Conservation (phyloP, 306 rosid species). For the Malus asiatica region DNA sequence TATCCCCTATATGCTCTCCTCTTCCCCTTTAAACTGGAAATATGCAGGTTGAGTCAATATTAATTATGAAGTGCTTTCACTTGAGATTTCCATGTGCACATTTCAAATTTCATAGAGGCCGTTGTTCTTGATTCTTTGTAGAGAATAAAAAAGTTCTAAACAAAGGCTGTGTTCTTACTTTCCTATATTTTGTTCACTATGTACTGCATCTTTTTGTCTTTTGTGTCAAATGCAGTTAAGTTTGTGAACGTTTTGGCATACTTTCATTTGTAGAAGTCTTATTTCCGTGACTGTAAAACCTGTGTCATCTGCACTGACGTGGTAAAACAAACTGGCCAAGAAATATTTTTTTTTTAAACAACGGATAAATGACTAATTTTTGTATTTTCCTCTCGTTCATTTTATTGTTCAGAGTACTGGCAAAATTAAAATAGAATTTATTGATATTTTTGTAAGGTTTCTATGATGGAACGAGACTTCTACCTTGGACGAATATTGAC, state of each 20-base stretch:
- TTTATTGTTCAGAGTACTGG: conserved; percentile 4
- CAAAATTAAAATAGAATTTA: conserved; percentile 26
- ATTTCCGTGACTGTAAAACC: neutral
- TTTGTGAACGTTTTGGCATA: neutral
- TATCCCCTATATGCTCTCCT: neutral
- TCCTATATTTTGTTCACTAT: neutral
- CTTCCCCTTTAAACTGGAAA: neutral
- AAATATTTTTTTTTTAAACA: neutral
- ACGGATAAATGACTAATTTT: neutral
- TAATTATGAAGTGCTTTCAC: neutral
- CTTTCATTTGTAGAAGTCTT: neutral
- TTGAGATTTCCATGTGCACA: neutral
- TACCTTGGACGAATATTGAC: conserved; percentile 93
- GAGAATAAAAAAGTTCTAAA: neutral
- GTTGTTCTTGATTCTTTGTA: neutral
- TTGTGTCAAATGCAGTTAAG: neutral
- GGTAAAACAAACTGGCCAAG: neutral
- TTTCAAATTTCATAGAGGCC: neutral
- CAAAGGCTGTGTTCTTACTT: neutral
- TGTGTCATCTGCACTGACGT: neutral
- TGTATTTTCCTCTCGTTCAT: neutral
- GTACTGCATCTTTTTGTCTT: neutral
- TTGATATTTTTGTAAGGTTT: conserved; percentile 70
- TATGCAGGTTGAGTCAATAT: neutral
- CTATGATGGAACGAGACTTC: conserved; percentile 94